Percentiles rank a stretch among this genome's conserved stretches.
Evolutionary conservation across 208 protist genomes (phyloP).

Genomic region (Sergeia podlipaevii): DNA sequence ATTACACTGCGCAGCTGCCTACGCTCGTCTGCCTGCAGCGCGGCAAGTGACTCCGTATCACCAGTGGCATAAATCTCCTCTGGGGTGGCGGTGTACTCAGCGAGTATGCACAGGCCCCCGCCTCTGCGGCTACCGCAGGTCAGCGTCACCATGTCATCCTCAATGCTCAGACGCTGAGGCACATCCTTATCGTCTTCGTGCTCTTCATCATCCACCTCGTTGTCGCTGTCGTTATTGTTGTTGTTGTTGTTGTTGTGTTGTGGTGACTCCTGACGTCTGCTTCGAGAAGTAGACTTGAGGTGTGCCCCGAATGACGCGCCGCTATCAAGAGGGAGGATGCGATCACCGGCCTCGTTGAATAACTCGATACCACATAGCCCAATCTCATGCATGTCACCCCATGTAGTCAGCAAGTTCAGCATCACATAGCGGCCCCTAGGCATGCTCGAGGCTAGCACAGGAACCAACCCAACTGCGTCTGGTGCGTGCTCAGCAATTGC

Average conservation of each 20-base stretch:
- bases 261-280: slow-evolving; percentile 12
- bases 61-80: slow-evolving; percentile 14
- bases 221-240: background rate
- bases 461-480: slow-evolving; percentile 12
- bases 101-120: slow-evolving; percentile 8
- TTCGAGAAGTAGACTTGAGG: no score
- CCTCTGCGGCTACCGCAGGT: background rate
- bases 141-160: background rate
- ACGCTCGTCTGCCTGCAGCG: slow-evolving; percentile 16
- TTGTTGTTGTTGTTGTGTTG: background rate
- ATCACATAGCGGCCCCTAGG: slow-evolving; percentile 49
- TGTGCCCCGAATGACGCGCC: background rate
- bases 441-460: slow-evolving; percentile 36
- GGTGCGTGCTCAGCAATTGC: background rate
- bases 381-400: slow-evolving; percentile 89
- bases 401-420: slow-evolving; percentile 77
- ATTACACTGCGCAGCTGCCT: slow-evolving; percentile 70
- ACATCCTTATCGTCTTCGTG: background rate
- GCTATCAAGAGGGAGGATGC: slow-evolving; percentile 27
- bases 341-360: slow-evolving; percentile 70
- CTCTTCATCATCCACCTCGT: background rate
- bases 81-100: slow-evolving; percentile 22
- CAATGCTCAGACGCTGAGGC: background rate
- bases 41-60: background rate
- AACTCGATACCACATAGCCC: slow-evolving; percentile 89